These are phyloP conservation scores for Pyrus bretschneideri DNA, from an alignment of 306 rosid genomes.

Conservation along the genomic window DNA sequence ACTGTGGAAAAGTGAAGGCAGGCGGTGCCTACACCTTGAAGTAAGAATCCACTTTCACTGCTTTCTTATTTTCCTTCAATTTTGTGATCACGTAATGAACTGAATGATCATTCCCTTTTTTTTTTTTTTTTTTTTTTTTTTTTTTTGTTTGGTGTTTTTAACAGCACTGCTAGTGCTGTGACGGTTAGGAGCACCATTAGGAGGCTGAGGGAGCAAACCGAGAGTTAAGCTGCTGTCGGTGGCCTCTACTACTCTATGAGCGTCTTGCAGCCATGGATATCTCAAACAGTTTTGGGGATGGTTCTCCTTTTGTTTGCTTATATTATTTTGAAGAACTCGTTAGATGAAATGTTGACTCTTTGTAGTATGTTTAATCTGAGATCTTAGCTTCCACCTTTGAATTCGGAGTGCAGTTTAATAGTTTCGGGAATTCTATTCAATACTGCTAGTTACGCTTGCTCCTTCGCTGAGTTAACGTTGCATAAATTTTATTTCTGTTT, in stretches of 20 bases:
- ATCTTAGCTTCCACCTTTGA: background rate
- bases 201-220: slow-evolving; percentile 81
- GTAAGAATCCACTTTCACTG: slow-evolving; percentile 22
- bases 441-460: background rate
- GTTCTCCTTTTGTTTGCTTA: background rate
- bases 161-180: slow-evolving; percentile 83
- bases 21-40: slow-evolving; percentile 82
- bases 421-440: background rate
- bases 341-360: background rate
- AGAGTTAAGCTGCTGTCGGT: slow-evolving; percentile 33
- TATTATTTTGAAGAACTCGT: background rate
- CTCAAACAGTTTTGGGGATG: background rate
- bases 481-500: background rate
- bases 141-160: no score
- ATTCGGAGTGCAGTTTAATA: background rate
- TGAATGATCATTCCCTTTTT: background rate
- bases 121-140: no score
- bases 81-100: background rate
- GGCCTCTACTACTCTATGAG: background rate
- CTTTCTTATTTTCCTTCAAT: background rate
- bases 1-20: slow-evolving; percentile 83
- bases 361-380: background rate
- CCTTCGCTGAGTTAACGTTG: background rate
- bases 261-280: background rate
- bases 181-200: slow-evolving; percentile 80